A percentile compares a stretch with the other conserved stretches of the same genome.
phyloP scores from a whole-genome alignment of 75 land plant species.

The Pinus tabuliformis region DNA sequence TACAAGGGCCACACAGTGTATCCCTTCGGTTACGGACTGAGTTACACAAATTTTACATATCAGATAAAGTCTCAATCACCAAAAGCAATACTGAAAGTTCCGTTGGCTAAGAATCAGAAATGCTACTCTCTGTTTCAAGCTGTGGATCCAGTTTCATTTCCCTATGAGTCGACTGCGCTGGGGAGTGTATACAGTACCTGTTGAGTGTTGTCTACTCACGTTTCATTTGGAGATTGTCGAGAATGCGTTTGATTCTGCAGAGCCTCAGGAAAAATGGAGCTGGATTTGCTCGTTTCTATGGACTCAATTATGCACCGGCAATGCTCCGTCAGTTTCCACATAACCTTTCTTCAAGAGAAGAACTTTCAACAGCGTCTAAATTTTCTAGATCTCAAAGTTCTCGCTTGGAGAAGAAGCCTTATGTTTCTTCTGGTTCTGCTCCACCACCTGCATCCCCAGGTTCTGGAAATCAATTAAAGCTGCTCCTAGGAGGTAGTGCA shows the following conservation, averaged over 20 bases:
- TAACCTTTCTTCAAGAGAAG: background rate
- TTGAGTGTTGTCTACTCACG: background rate
- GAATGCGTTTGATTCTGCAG: constrained; percentile 3
- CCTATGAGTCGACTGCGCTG: too few relatives aligned
- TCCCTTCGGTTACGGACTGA: too few relatives aligned
- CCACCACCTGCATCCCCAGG: constrained; percentile 2
- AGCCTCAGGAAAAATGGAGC: background rate
- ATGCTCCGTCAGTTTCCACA: background rate
- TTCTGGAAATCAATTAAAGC: background rate
- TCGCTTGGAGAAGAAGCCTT: background rate
- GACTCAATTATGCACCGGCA: background rate
- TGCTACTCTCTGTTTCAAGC: too few relatives aligned
- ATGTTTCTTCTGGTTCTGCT: background rate
- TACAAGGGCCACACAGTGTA: too few relatives aligned
- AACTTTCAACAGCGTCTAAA: background rate
- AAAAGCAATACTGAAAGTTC: too few relatives aligned
- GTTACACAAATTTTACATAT: too few relatives aligned
- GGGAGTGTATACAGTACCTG: too few relatives aligned
- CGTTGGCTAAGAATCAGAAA: too few relatives aligned
- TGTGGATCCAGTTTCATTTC: too few relatives aligned
- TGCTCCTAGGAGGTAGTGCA: constrained; percentile 1
- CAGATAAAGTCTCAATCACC: too few relatives aligned
- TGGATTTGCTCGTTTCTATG: background rate
- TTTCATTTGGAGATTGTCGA: background rate
- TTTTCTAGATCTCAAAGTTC: background rate